Conservation (phyloP, 495 filamentous ascomycete genomes). For the Tuber melanosporum region DNA sequence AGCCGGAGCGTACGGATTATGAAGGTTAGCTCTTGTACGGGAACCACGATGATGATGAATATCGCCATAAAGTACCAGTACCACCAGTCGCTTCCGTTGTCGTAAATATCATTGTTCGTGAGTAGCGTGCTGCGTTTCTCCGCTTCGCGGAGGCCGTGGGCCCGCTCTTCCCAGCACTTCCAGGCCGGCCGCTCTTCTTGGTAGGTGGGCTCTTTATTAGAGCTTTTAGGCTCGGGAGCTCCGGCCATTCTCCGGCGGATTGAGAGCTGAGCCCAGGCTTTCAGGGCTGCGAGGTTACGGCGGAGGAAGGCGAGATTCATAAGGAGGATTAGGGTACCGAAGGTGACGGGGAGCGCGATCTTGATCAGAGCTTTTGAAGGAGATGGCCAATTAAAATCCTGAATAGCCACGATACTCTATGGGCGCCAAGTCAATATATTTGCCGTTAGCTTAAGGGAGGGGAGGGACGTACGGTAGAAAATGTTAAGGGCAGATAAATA, state of each 20-base stretch:
- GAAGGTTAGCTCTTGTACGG: slow-evolving; percentile 3
- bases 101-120: not conserved
- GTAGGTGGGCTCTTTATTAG: not conserved
- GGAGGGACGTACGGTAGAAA: not conserved
- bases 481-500: not conserved
- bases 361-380: not conserved
- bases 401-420: not conserved
- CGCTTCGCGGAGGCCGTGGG: not conserved
- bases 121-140: not conserved
- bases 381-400: not conserved
- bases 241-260: not conserved
- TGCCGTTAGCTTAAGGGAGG: not conserved
- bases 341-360: not conserved
- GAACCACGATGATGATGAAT: slow-evolving; percentile 4
- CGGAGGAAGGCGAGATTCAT: slow-evolving; percentile 2
- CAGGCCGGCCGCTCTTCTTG: not conserved
- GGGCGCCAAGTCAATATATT: not conserved
- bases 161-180: not conserved
- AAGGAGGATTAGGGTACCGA: not conserved
- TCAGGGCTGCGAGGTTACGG: not conserved
- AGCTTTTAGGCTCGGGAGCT: not conserved
- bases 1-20: not conserved
- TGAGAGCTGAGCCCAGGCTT: not conserved
- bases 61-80: not conserved
- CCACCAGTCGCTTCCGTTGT: not conserved